These are phyloP conservation scores for Blastomyces emzantsi DNA, from an alignment of 2,329 filamentous ascomycete genomes.

Conservation along the genomic window DNA sequence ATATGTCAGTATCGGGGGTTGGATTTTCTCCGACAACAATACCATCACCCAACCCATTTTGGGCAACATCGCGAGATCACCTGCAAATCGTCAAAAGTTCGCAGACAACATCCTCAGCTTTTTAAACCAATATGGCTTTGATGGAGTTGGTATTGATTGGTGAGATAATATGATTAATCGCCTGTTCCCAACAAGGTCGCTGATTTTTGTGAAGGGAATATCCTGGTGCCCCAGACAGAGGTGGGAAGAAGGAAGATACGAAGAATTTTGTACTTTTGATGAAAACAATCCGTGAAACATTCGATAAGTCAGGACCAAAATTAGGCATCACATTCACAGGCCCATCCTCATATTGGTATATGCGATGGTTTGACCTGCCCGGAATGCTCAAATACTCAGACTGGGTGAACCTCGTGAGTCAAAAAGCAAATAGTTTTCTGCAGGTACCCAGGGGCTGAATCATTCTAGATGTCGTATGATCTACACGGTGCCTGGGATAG, in stretches of 20 bases:
- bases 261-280: slow-evolving; percentile 17
- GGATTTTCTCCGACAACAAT: slow-evolving; percentile 13
- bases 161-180: background rate
- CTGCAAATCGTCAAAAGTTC: slow-evolving; percentile 12
- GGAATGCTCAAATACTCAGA: slow-evolving; percentile 12
- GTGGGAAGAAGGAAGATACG: slow-evolving; percentile 15
- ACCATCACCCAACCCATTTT: slow-evolving; percentile 14
- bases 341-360: slow-evolving; percentile 21
- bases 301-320: slow-evolving; percentile 7
- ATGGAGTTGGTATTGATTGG: slow-evolving; percentile 22
- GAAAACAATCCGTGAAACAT: slow-evolving; percentile 13
- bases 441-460: background rate
- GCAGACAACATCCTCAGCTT: slow-evolving; percentile 15
- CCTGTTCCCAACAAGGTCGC: background rate
- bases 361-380: slow-evolving; percentile 25
- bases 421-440: background rate
- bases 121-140: slow-evolving; percentile 20
- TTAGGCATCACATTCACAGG: slow-evolving; percentile 16
- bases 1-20: slow-evolving; percentile 24
- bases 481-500: slow-evolving; percentile 22
- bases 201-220: slow-evolving; percentile 16
- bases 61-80: slow-evolving; percentile 8
- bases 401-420: slow-evolving; percentile 17
- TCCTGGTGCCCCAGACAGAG: slow-evolving; percentile 17
- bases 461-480: slow-evolving; percentile 21